Evolutionary conservation across 208 protist genomes (phyloP).

Genomic region (Kentomonas sorsogonicus): DNA sequence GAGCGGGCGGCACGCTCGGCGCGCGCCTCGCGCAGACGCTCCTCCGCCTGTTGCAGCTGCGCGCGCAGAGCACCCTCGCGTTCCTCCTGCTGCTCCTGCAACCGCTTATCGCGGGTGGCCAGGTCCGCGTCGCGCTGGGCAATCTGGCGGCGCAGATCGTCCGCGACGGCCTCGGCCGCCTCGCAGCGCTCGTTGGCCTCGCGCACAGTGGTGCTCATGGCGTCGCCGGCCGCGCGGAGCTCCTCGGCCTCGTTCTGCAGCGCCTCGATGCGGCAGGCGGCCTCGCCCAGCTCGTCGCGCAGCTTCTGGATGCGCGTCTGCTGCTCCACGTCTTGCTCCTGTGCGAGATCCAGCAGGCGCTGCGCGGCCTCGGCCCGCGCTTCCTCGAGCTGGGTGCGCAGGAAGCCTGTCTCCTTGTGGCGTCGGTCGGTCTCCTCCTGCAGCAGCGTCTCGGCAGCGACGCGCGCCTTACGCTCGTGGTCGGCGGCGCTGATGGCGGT

Average conservation of each 20-base stretch:
- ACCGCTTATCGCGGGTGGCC: too few species aligned
- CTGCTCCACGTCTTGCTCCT: conserved; percentile 52
- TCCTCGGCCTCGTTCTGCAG: conserved; percentile 22
- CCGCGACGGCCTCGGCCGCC: too few species aligned
- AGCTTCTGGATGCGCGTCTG: conserved; percentile 48
- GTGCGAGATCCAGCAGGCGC: conserved; percentile 45
- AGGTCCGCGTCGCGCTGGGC: background rate
- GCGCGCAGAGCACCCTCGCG: conserved; percentile 12
- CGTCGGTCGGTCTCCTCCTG: conserved; percentile 21
- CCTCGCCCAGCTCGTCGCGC: conserved; percentile 43
- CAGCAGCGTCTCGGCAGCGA: conserved; percentile 30
- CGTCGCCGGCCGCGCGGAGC: background rate
- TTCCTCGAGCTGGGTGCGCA: conserved; percentile 60
- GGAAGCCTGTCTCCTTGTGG: conserved; percentile 49
- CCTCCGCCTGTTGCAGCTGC: conserved; percentile 49
- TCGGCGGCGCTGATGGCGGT: conserved; percentile 42
- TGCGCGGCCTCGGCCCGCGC: conserved; percentile 45
- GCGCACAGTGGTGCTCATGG: background rate
- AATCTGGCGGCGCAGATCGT: background rate
- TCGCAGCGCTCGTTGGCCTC: background rate
- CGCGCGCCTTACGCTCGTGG: conserved; percentile 41
- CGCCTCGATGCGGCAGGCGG: conserved; percentile 27
- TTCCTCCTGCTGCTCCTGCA: conserved; percentile 12
- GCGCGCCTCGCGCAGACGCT: background rate
- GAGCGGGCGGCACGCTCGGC: conserved; percentile 19